These are phyloP conservation scores for Pichia ethanolica DNA, from an alignment of 805 yeast genomes.

Conservation along the genomic window DNA sequence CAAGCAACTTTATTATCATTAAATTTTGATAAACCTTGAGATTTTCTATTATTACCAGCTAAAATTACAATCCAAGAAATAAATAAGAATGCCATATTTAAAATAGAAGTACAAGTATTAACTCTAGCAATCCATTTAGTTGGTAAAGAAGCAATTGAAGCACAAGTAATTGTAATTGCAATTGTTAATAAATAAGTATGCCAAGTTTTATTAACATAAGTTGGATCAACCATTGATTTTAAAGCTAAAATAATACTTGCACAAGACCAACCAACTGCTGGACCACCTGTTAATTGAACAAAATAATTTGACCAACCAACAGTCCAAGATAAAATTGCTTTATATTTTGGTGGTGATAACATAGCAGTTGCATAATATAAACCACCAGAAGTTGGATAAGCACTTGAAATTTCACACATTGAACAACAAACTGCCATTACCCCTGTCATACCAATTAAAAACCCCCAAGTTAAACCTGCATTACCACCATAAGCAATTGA, in stretches of 20 bases:
- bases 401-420: conserved; percentile 58
- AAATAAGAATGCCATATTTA: conserved; percentile 41
- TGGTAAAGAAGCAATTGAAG: conserved; percentile 43
- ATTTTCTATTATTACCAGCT: conserved; percentile 38
- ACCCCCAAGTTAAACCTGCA: conserved; percentile 59
- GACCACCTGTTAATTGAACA: conserved; percentile 56
- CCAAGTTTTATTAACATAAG: conserved; percentile 38
- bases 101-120: conserved; percentile 40
- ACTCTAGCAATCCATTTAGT: conserved; percentile 47
- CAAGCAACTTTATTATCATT: conserved; percentile 46
- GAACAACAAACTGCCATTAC: conserved; percentile 52
- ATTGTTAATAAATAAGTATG: conserved; percentile 45
- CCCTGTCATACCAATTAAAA: conserved; percentile 47
- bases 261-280: conserved; percentile 50
- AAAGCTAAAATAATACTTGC: conserved; percentile 52
- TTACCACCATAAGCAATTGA: conserved; percentile 56
- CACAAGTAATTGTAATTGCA: conserved; percentile 41
- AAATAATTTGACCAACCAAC: conserved; percentile 62
- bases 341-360: conserved; percentile 48
- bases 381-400: conserved; percentile 64
- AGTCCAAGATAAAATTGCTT: conserved; percentile 51
- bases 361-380: conserved; percentile 62
- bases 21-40: conserved; percentile 37
- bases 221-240: conserved; percentile 33
- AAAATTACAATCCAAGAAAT: conserved; percentile 48